phyloP scores from a whole-genome alignment of 2,329 filamentous ascomycete species.

The Remersonia thermophila region DNA sequence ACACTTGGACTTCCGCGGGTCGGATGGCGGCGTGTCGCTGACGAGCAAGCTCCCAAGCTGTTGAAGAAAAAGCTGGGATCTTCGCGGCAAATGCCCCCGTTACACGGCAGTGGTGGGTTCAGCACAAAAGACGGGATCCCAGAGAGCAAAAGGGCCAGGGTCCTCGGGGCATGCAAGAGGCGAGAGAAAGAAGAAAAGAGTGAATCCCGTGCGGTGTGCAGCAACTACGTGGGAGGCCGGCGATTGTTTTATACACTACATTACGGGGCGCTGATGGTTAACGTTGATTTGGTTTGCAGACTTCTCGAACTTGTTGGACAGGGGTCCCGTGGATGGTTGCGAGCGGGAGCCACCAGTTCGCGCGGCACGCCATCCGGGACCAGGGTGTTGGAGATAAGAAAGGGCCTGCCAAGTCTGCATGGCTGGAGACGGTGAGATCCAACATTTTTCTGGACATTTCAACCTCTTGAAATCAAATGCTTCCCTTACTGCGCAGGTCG shows the following conservation, averaged over 20 bases:
- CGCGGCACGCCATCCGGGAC: slow-evolving; percentile 3
- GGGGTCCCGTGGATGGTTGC: neutral
- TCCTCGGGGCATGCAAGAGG: neutral
- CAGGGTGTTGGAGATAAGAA: slow-evolving; percentile 1
- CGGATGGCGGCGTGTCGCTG: slow-evolving; percentile 6
- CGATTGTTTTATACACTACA: too few relatives aligned
- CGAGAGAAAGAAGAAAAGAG: neutral
- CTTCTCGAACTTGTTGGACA: neutral
- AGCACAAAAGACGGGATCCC: slow-evolving; percentile 9
- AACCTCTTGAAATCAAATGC: too few relatives aligned
- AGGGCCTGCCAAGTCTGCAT: neutral
- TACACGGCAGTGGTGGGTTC: slow-evolving; percentile 12
- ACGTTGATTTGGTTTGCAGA: neutral
- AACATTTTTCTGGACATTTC: too few relatives aligned
- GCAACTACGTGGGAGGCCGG: too few relatives aligned
- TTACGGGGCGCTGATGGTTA: too few relatives aligned
- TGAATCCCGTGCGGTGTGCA: neutral
- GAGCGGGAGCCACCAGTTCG: slow-evolving; percentile 2
- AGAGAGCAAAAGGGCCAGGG: slow-evolving; percentile 5
- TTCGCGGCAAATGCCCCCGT: slow-evolving; percentile 7
- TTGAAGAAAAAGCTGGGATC: slow-evolving; percentile 2
- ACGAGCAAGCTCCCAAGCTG: neutral
- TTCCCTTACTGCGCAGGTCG: too few relatives aligned
- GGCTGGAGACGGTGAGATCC: too few relatives aligned
- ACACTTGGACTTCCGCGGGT: neutral